These are phyloP conservation scores for Globisporangium megalacanthum DNA, from an alignment of 352 stramenopile species.

Conservation along the genomic window DNA sequence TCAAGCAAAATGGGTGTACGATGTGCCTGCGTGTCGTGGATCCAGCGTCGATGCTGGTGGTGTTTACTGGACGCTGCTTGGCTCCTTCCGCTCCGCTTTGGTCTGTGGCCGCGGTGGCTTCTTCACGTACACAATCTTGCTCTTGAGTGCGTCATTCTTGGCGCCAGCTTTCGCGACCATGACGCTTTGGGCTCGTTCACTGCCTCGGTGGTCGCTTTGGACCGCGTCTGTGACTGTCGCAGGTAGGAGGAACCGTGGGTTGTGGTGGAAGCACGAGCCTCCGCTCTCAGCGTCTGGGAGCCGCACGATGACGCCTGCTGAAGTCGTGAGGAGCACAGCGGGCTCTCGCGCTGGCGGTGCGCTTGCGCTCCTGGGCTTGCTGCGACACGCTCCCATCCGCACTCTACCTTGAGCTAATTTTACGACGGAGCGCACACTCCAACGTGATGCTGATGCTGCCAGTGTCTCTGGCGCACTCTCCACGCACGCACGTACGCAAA, in stretches of 20 bases:
- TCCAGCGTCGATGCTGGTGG: no score
- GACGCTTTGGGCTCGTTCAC: conserved; percentile 7
- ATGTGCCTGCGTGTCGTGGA: background rate
- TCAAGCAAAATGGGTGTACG: conserved; percentile 6
- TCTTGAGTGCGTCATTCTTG: conserved; percentile 38
- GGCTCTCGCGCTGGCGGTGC: conserved; percentile 25
- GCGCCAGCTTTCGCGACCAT: conserved; percentile 30
- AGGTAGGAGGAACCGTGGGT: conserved; percentile 21
- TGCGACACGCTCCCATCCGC: conserved; percentile 29
- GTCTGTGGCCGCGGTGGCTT: conserved; percentile 17
- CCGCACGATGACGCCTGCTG: conserved; percentile 47
- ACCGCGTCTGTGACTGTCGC: conserved; percentile 6
- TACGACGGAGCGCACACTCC: background rate
- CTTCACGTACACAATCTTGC: conserved; percentile 64
- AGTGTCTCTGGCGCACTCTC: background rate
- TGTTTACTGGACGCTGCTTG: no score
- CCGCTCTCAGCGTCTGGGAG: conserved; percentile 19
- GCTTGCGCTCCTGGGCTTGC: conserved; percentile 12
- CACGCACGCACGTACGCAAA: background rate
- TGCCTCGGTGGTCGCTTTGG: background rate
- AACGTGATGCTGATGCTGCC: background rate
- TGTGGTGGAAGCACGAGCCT: conserved; percentile 39
- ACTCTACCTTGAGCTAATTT: conserved; percentile 7
- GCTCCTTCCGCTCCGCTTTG: background rate
- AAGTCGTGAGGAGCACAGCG: conserved; percentile 33